A percentile compares a stretch with the other conserved stretches of the same genome.
Evolutionary conservation across 2,329 filamentous ascomycete genomes (phyloP).

Genomic region (Hirsutella minnesotensis): DNA sequence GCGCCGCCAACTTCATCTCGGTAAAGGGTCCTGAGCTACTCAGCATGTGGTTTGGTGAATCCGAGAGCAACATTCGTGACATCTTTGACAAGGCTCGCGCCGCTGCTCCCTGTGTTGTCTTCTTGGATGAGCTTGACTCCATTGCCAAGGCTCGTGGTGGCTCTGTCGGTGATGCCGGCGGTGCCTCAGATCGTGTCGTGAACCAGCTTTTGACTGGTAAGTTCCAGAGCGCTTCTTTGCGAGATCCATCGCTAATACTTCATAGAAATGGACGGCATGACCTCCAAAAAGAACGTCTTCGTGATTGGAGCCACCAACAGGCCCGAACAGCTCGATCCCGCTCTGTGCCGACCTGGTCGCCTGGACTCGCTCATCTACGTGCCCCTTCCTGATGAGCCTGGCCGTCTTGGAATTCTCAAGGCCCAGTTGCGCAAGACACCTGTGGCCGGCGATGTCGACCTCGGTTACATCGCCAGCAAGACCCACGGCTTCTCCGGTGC

Average conservation of each 20-base stretch:
- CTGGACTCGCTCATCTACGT: constrained; percentile 98
- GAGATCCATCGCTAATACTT: background rate
- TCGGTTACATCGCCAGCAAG: constrained; percentile 87
- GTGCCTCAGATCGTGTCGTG: constrained; percentile 97
- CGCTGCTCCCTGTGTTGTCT: constrained; percentile 94
- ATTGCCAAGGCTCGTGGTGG: constrained; percentile 99
- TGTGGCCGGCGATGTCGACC: constrained; percentile 74
- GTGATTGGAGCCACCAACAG: constrained; percentile 98
- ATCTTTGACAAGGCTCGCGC: constrained; percentile 99
- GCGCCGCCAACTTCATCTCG: constrained; percentile 98
- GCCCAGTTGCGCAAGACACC: constrained; percentile 98
- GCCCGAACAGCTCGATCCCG: constrained; percentile 96
- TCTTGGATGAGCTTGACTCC: constrained; percentile 96
- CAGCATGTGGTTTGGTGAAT: constrained; percentile 99
- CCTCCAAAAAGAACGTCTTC: constrained; percentile 99
- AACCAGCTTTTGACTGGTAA: constrained; percentile 96
- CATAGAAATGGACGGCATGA: constrained; percentile 97
- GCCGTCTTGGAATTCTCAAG: constrained; percentile 80
- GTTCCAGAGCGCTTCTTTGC: constrained; percentile 16
- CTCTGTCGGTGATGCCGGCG: constrained; percentile 88
- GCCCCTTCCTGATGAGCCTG: constrained; percentile 83
- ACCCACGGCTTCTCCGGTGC: constrained; percentile 99
- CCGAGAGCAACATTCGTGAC: constrained; percentile 98
- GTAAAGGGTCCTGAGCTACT: constrained; percentile 97
- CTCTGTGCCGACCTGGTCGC: constrained; percentile 95